These are phyloP conservation scores for Eremothecium cymbalariae DNA, from an alignment of 1,139 yeast genomes.

Conservation along the genomic window DNA sequence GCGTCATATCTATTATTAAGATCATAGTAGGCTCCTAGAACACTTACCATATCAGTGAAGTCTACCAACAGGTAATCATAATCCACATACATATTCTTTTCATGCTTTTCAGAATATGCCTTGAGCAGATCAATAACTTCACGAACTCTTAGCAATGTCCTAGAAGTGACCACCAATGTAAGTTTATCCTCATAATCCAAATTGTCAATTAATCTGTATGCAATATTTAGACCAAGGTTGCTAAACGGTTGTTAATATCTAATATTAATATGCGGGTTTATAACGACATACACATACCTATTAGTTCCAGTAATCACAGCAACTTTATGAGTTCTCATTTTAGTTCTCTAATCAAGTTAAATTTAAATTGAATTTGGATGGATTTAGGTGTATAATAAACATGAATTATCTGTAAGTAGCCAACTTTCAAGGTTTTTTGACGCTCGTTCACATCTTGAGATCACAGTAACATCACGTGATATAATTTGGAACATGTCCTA, in stretches of 20 bases:
- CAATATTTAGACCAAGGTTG: conserved; percentile 79
- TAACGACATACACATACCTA: conserved; percentile 31
- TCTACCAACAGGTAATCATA: conserved; percentile 84
- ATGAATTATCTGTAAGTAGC: too few relatives aligned
- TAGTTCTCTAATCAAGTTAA: background rate
- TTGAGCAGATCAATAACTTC: conserved; percentile 63
- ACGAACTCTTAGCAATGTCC: conserved; percentile 77
- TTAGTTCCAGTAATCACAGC: conserved; percentile 60
- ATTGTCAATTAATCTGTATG: conserved; percentile 62
- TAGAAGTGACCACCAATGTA: conserved; percentile 77
- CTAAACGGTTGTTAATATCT: conserved; percentile 32
- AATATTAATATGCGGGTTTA: too few relatives aligned
- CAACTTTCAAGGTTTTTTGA: too few relatives aligned
- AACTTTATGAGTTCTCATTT: conserved; percentile 30
- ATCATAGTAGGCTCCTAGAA: conserved; percentile 66
- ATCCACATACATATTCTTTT: conserved; percentile 52
- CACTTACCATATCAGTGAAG: conserved; percentile 84
- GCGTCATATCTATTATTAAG: conserved; percentile 51
- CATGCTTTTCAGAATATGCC: conserved; percentile 38
- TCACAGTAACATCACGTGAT: too few relatives aligned
- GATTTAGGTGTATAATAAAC: too few relatives aligned
- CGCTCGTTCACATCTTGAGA: too few relatives aligned
- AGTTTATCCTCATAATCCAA: conserved; percentile 46
- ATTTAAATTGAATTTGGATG: background rate
- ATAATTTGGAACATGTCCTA: too few relatives aligned